Evolutionary conservation across 441 rosid genomes (phyloP), one percentile per base, ranked within the genome.

Genomic region (Populus tomentosa): DNA sequence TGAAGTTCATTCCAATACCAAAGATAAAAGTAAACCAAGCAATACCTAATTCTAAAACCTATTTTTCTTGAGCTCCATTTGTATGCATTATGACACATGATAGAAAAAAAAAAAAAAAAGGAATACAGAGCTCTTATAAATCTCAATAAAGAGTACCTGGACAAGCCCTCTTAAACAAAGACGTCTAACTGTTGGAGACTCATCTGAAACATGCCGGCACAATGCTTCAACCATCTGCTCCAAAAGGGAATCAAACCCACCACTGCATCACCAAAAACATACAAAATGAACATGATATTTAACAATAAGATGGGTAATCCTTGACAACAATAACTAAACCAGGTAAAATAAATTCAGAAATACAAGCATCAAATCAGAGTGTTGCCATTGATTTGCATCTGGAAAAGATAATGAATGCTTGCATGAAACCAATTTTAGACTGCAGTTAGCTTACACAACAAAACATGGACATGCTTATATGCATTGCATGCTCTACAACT

Each of bases 161-260:
- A 93, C 99, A 77, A 96, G 87, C 84, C 99, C 99, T 85, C 91
- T 90, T 78, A 94, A 88, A 88, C 98, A 94, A 82, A 96, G 99
- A 84, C 98, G 86, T 82, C 98, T 87, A 80, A 96, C 98, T 61
- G 93, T 91, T 59, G 99, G 90, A 84, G 98, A 94, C 82, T 91
- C 99, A 85, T 96, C 99, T 65, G 99, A 96, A 18, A 91, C 98
- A 88, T 91, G 96, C 70, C 97, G 86, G 83, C 99, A 96, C 80
- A 96, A 85, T 66, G 91, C 92, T 84, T 94, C 98, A 75, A 94
- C 99, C 98, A 96, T 94, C 85, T 91, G 88, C 86, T 96, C 98
- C 89, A 96, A 86, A 3, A 91, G 83, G 74, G 98, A 89, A 84
- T 80, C 85, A 83, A 83, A 87, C 50, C 93, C 98, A 53, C 90